Evolutionary conservation across 345 rosid genomes (phyloP).

Genomic region (Eucalyptus melliodora): DNA sequence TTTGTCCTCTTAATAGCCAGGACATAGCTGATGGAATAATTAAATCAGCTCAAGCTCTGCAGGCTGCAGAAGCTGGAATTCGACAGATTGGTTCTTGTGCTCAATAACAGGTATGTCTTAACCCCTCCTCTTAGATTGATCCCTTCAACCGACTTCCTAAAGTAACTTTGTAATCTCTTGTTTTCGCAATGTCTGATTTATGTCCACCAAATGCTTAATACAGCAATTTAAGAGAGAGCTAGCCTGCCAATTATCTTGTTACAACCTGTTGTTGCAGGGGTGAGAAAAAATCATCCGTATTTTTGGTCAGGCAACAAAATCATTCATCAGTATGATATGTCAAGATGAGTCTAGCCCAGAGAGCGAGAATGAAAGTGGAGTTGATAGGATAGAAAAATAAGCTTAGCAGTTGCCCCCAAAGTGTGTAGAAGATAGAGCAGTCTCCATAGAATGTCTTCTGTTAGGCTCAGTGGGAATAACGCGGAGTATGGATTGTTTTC

Average conservation of each 20-base stretch:
- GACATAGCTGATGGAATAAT: constrained; percentile 75
- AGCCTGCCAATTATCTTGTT: constrained; percentile 58
- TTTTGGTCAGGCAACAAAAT: constrained; percentile 42
- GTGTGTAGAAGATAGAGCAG: neutral
- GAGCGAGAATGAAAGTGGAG: constrained; percentile 1
- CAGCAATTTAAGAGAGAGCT: constrained; percentile 89
- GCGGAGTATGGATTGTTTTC: neutral
- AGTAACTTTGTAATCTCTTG: neutral
- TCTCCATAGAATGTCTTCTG: neutral
- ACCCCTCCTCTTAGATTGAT: neutral
- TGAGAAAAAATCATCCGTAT: constrained; percentile 61
- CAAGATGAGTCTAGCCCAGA: constrained; percentile 22
- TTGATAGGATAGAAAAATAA: constrained; percentile 4
- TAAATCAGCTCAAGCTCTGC: constrained; percentile 80
- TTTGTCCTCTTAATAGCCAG: constrained; percentile 34
- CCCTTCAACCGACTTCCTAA: neutral
- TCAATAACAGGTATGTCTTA: constrained; percentile 22
- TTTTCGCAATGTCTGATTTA: neutral
- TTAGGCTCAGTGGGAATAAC: neutral
- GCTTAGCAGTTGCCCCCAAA: neutral
- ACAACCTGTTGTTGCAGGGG: constrained; percentile 66
- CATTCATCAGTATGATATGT: constrained; percentile 45
- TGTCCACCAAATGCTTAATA: neutral
- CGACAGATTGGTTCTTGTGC: constrained; percentile 61
- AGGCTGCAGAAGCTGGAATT: constrained; percentile 81